phyloP scores from a whole-genome alignment of 2,329 filamentous ascomycete genomes.

The Thermoascus crustaceus region DNA sequence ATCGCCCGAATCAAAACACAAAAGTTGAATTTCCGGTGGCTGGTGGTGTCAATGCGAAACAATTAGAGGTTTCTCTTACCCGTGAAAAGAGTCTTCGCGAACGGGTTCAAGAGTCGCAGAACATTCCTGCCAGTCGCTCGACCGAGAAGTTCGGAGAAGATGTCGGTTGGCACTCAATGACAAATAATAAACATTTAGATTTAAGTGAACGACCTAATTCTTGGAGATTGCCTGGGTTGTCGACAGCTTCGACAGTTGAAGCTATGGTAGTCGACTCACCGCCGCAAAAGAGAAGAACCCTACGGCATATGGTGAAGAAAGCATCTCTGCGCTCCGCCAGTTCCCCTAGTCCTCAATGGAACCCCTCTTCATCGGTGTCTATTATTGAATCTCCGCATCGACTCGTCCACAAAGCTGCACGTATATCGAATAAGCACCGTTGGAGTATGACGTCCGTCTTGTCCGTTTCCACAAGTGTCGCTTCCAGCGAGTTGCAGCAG shows the following conservation, averaged over 20 bases:
- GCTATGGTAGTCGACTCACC: conserved; percentile 47
- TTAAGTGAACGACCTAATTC: conserved; percentile 20
- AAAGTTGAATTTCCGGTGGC: conserved; percentile 5
- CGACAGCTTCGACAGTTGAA: conserved; percentile 48
- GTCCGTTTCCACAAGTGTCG: conserved; percentile 26
- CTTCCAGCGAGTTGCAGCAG: conserved; percentile 20
- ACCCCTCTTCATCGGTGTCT: conserved; percentile 37
- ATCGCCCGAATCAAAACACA: conserved; percentile 6
- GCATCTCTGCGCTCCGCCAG: conserved; percentile 42
- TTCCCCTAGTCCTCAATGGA: conserved; percentile 37
- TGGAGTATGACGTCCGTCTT: conserved; percentile 36
- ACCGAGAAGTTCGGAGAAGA: conserved; percentile 42
- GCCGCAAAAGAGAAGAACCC: conserved; percentile 35
- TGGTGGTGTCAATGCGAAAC: conserved; percentile 9
- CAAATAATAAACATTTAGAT: conserved; percentile 19
- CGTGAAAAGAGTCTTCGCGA: conserved; percentile 26
- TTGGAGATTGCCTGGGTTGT: conserved; percentile 43
- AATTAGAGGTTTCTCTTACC: conserved; percentile 15
- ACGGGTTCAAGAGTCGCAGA: conserved; percentile 21
- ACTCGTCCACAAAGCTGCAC: conserved; percentile 43
- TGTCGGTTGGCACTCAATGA: conserved; percentile 42
- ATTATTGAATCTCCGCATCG: conserved; percentile 39
- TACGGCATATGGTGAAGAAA: conserved; percentile 49
- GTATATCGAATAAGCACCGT: conserved; percentile 41
- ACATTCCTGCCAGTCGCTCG: conserved; percentile 24